Evolutionary conservation across 306 rosid genomes (phyloP).

Genomic region (Quillaja saponaria): DNA sequence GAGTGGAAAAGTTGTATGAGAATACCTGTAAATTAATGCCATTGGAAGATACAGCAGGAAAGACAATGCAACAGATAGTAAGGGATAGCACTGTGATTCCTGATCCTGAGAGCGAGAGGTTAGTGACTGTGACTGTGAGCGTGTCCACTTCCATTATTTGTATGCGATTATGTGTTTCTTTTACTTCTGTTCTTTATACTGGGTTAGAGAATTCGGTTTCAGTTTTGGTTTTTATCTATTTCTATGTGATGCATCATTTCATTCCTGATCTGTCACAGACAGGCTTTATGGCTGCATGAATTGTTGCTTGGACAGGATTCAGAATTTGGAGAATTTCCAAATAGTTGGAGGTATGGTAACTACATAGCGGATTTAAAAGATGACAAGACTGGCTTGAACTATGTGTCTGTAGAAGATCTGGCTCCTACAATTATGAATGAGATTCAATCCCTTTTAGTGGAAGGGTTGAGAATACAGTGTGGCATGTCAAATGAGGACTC

Average conservation of each 20-base stretch:
- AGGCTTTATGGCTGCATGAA: constrained; percentile 30
- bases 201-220: background rate
- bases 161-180: background rate
- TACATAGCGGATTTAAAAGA: constrained; percentile 20
- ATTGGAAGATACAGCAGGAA: constrained; percentile 68
- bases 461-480: constrained; percentile 76
- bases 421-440: constrained; percentile 46
- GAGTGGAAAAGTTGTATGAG: constrained; percentile 43
- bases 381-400: constrained; percentile 32
- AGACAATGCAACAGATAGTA: constrained; percentile 50
- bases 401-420: constrained; percentile 47
- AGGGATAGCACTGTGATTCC: constrained; percentile 12
- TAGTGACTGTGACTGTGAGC: constrained; percentile 31
- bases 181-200: background rate
- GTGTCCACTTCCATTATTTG: constrained; percentile 6
- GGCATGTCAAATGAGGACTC: constrained; percentile 49
- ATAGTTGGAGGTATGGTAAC: constrained; percentile 13
- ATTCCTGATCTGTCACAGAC: constrained; percentile 44
- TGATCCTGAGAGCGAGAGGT: constrained; percentile 46
- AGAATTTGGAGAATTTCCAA: constrained; percentile 38
- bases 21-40: constrained; percentile 50
- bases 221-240: background rate
- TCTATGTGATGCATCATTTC: constrained; percentile 7
- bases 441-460: constrained; percentile 59
- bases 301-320: constrained; percentile 17